Conservation (phyloP, 2,329 filamentous ascomycete genomes). For the Microsporum canis region DNA sequence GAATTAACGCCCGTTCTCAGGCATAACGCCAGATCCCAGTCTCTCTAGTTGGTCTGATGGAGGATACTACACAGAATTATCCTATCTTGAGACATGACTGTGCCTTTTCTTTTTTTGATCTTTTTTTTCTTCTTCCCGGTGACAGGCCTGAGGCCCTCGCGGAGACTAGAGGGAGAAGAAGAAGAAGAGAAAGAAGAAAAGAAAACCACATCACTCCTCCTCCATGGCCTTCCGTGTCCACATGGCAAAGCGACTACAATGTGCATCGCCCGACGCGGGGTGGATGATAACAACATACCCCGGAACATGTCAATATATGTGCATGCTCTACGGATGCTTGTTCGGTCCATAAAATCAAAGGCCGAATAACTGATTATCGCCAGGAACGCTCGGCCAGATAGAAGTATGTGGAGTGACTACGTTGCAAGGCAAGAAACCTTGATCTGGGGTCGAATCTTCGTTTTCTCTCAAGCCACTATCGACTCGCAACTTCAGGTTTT, state of each 20-base stretch:
- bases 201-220: not conserved
- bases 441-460: slow-evolving; percentile 1
- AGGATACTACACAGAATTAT: not conserved
- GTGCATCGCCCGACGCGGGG: not conserved
- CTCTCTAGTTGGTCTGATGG: not conserved
- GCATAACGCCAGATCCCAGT: not conserved
- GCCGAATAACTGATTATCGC: not conserved
- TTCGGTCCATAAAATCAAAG: not conserved
- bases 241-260: slow-evolving; percentile 1
- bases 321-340: not conserved
- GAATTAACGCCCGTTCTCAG: not conserved
- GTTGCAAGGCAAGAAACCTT: not conserved
- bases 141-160: not conserved
- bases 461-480: not conserved
- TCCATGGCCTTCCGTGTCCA: not conserved
- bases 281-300: not conserved
- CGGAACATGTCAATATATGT: not conserved
- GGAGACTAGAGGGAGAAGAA: not conserved
- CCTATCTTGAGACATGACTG: not conserved
- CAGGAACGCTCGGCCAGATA: not conserved
- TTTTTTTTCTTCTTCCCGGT: not conserved
- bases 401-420: not conserved
- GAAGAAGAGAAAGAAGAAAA: not conserved
- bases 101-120: not conserved
- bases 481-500: slow-evolving; percentile 1